These are phyloP conservation scores for Aspergillus japonicus DNA, from an alignment of 2,329 filamentous ascomycete genomes.

Conservation along the genomic window DNA sequence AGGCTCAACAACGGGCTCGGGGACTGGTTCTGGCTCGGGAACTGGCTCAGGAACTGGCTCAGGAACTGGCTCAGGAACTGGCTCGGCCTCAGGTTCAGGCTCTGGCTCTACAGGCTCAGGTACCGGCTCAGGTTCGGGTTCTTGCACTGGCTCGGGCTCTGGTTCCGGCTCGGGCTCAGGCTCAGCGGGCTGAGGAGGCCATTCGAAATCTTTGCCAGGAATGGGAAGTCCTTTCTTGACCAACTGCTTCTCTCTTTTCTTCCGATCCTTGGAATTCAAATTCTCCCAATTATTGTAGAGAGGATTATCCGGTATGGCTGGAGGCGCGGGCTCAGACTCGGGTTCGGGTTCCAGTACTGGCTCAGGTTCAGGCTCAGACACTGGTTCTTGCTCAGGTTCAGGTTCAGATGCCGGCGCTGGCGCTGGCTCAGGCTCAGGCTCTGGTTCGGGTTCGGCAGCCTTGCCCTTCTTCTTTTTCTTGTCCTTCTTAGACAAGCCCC, in stretches of 20 bases:
- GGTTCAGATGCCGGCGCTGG: conserved; percentile 34
- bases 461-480: conserved; percentile 33
- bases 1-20: conserved; percentile 21
- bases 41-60: conserved; percentile 8
- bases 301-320: conserved; percentile 37
- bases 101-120: conserved; percentile 27
- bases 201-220: conserved; percentile 30
- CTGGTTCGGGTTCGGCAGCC: conserved; percentile 30
- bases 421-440: conserved; percentile 23
- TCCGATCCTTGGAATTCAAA: conserved; percentile 44
- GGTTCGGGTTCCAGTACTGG: conserved; percentile 25
- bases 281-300: conserved; percentile 36
- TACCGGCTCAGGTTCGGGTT: conserved; percentile 30
- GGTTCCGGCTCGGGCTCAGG: conserved; percentile 19
- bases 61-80: conserved; percentile 8
- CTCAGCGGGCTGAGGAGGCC: conserved; percentile 23
- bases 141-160: conserved; percentile 24
- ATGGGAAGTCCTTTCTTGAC: conserved; percentile 30
- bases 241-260: conserved; percentile 41
- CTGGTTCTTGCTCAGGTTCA: conserved; percentile 20
- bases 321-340: conserved; percentile 18
- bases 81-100: conserved; percentile 18
- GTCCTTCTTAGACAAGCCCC: conserved; percentile 28
- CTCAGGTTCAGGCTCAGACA: conserved; percentile 27
- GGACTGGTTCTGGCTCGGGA: conserved; percentile 22